Conservation (phyloP, 805 yeast species). For the Nakazawaea laoshanensis region DNA sequence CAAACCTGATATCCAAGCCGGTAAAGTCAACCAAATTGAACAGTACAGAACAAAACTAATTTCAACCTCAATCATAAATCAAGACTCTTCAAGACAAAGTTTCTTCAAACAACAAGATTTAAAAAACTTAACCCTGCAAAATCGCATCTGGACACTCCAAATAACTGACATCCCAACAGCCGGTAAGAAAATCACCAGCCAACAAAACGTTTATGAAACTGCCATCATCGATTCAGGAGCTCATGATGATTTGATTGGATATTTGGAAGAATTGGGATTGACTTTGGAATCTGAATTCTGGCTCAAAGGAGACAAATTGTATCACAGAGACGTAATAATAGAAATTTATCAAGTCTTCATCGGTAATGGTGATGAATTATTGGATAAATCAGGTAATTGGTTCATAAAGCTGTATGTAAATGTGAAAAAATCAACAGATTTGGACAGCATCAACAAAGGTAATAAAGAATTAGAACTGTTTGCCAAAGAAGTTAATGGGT, state of each 20-base stretch:
- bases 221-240: constrained; percentile 34
- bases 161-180: constrained; percentile 71
- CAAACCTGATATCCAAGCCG: constrained; percentile 45
- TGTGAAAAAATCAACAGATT: constrained; percentile 64
- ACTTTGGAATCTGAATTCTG: constrained; percentile 52
- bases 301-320: constrained; percentile 53
- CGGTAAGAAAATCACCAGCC: constrained; percentile 53
- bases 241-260: constrained; percentile 31
- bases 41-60: constrained; percentile 43
- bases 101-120: constrained; percentile 6
- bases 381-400: constrained; percentile 48
- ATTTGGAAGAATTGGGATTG: constrained; percentile 64
- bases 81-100: not conserved
- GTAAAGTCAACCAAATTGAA: constrained; percentile 49
- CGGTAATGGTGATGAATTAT: constrained; percentile 20
- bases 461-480: constrained; percentile 52
- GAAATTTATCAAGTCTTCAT: constrained; percentile 44
- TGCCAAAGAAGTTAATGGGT: constrained; percentile 58
- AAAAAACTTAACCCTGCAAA: constrained; percentile 12
- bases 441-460: constrained; percentile 61
- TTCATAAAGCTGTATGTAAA: constrained; percentile 63
- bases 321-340: constrained; percentile 51
- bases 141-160: constrained; percentile 51
- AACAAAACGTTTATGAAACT: constrained; percentile 62
- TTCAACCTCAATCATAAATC: constrained; percentile 4